Conservation (phyloP, 2,329 filamentous ascomycete species). For the Lizonia empirigonia region DNA sequence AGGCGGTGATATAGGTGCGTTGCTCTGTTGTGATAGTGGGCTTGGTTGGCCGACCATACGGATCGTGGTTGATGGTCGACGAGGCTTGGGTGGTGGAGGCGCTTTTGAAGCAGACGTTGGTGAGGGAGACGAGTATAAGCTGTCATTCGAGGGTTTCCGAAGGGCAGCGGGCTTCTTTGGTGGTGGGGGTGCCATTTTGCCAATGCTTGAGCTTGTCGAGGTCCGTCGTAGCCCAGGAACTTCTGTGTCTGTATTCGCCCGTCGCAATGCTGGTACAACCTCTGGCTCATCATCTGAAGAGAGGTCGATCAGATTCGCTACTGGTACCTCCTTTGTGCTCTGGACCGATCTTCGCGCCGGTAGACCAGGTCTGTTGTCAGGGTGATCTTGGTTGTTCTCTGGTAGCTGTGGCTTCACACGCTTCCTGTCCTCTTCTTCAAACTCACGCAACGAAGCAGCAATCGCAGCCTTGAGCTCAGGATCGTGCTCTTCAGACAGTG, state of each 20-base stretch:
- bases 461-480: constrained; percentile 56
- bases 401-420: constrained; percentile 42
- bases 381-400: constrained; percentile 44
- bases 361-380: constrained; percentile 41
- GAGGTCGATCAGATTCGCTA: constrained; percentile 55
- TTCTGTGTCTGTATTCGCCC: constrained; percentile 37
- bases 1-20: constrained; percentile 34
- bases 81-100: constrained; percentile 44
- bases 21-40: constrained; percentile 34
- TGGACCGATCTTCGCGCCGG: constrained; percentile 42
- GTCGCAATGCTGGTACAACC: constrained; percentile 23
- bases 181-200: constrained; percentile 40
- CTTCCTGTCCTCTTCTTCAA: constrained; percentile 50
- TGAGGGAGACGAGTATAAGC: constrained; percentile 10
- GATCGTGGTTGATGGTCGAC: constrained; percentile 32
- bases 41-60: constrained; percentile 27
- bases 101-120: constrained; percentile 37
- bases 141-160: constrained; percentile 46
- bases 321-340: constrained; percentile 28
- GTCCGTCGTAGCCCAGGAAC: not conserved
- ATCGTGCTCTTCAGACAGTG: constrained; percentile 53
- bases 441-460: constrained; percentile 53
- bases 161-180: constrained; percentile 46
- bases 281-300: constrained; percentile 51
- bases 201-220: constrained; percentile 4